Percentiles rank a stretch among this genome's conserved stretches.
Conservation (phyloP, 352 stramenopile species). For the Globisporangium apiculatum region DNA sequence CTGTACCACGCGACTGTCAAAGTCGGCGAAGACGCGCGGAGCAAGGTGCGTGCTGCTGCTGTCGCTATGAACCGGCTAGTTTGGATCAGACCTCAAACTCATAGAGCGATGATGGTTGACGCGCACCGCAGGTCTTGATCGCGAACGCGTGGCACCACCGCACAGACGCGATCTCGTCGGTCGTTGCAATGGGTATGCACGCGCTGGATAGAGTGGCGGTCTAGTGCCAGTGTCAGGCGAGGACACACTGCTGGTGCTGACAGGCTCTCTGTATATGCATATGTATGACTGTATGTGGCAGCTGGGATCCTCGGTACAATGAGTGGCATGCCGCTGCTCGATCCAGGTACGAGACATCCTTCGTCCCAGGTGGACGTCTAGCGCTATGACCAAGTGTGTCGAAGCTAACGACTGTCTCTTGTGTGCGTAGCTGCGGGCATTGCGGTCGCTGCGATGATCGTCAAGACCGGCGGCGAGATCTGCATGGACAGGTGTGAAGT, state of each 20-base stretch:
- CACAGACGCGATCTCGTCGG: slow-evolving; percentile 87
- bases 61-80: too few relatives aligned
- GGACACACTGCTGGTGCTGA: too few relatives aligned
- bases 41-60: slow-evolving; percentile 34
- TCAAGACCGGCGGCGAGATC: slow-evolving; percentile 81
- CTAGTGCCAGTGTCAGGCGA: too few relatives aligned
- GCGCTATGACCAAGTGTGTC: too few relatives aligned
- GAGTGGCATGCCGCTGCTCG: slow-evolving; percentile 54
- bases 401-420: too few relatives aligned
- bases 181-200: slow-evolving; percentile 59
- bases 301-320: slow-evolving; percentile 71
- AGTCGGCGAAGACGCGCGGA: slow-evolving; percentile 90
- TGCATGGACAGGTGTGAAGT: slow-evolving; percentile 58
- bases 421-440: slow-evolving; percentile 54
- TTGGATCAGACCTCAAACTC: not conserved
- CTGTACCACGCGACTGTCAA: slow-evolving; percentile 91
- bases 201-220: too few relatives aligned
- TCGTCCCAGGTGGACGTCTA: too few relatives aligned
- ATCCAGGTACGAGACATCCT: slow-evolving; percentile 35
- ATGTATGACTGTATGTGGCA: slow-evolving; percentile 3
- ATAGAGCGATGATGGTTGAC: not conserved
- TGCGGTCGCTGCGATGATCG: slow-evolving; percentile 84
- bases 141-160: slow-evolving; percentile 97
- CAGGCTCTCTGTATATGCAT: too few relatives aligned
- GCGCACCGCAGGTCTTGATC: slow-evolving; percentile 85